A percentile compares a stretch with the other conserved stretches of the same genome.
Evolutionary conservation across 495 filamentous ascomycete species (phyloP).

Genomic region (Lichenothelia convexa): DNA sequence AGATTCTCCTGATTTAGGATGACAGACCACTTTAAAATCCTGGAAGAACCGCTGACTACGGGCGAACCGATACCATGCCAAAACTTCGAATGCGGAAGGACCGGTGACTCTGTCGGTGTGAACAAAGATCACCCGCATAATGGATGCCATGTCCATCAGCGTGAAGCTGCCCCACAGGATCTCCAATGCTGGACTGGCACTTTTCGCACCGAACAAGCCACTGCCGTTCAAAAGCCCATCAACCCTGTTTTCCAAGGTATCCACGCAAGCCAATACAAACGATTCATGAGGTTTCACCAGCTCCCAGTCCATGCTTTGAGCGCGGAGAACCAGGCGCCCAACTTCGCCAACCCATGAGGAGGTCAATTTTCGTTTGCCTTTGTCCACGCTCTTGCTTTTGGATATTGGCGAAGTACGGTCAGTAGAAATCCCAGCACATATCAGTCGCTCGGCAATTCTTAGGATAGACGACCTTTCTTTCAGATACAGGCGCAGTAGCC

Average conservation of each 20-base stretch:
- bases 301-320: no score
- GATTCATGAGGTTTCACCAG: no score
- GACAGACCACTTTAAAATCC: conserved; percentile 6
- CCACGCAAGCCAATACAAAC: no score
- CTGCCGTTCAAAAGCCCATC: conserved; percentile 27
- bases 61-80: conserved; percentile 62
- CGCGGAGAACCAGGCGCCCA: no score
- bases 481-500: conserved; percentile 49
- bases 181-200: conserved; percentile 33
- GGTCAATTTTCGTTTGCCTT: conserved; percentile 1
- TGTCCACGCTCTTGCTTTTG: background rate
- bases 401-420: no score
- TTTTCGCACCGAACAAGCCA: conserved; percentile 32
- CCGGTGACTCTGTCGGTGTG: conserved; percentile 37
- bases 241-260: conserved; percentile 28
- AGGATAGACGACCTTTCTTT: conserved; percentile 46
- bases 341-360: no score
- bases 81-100: conserved; percentile 38
- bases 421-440: conserved; percentile 4
- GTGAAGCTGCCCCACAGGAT: conserved; percentile 42
- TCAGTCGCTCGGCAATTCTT: conserved; percentile 21
- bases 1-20: background rate
- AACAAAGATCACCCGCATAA: conserved; percentile 55
- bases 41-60: conserved; percentile 44
- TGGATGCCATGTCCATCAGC: conserved; percentile 50